Conservation (phyloP, 1,284 basidiomycete species). For the Microbotryomycetes sp. region DNA sequence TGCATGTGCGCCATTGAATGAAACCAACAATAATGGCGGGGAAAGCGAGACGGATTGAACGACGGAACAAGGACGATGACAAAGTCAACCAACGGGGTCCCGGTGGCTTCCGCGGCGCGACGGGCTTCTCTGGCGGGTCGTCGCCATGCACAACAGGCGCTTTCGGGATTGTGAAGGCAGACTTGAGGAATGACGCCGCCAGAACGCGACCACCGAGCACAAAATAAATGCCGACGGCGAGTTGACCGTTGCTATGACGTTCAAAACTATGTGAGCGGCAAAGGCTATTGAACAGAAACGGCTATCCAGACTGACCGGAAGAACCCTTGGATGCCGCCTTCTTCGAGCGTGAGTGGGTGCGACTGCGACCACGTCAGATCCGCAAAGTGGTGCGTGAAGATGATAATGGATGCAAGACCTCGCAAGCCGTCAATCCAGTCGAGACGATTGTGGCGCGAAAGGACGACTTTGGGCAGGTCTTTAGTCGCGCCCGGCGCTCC, state of each 20-base stretch:
- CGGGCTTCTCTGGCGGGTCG: slow-evolving; percentile 37
- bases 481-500: slow-evolving; percentile 12
- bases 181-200: slow-evolving; percentile 41
- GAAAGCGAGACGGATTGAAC: slow-evolving; percentile 42
- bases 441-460: slow-evolving; percentile 38
- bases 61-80: slow-evolving; percentile 42
- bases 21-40: slow-evolving; percentile 41
- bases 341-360: slow-evolving; percentile 39
- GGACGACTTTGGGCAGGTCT: slow-evolving; percentile 34
- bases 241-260: slow-evolving; percentile 37
- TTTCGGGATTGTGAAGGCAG: slow-evolving; percentile 38
- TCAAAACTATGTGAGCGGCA: no score
- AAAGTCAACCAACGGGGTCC: slow-evolving; percentile 40
- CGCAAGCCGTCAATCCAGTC: slow-evolving; percentile 44
- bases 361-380: slow-evolving; percentile 41
- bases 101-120: slow-evolving; percentile 30
- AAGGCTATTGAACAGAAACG: slow-evolving; percentile 23
- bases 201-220: slow-evolving; percentile 43
- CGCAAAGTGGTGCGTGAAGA: slow-evolving; percentile 43
- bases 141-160: slow-evolving; percentile 39
- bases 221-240: slow-evolving; percentile 41
- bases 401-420: slow-evolving; percentile 42
- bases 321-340: slow-evolving; percentile 39
- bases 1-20: slow-evolving; percentile 41
- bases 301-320: slow-evolving; percentile 17